Evolutionary conservation across 1,284 basidiomycete species (phyloP).

Genomic region (Phenoliferia sp.): DNA sequence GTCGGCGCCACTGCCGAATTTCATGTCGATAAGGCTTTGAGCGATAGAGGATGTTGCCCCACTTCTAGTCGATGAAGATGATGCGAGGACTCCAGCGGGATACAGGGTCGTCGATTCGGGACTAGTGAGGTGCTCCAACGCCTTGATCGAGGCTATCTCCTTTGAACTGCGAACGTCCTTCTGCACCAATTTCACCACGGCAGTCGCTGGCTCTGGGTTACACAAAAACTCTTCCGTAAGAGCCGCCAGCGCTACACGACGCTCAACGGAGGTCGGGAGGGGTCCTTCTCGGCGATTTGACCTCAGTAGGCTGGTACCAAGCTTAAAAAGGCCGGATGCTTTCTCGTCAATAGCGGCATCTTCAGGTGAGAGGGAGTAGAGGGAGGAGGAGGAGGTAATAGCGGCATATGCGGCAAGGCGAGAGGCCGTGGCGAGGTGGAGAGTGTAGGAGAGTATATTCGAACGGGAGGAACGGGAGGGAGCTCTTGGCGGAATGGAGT

Average conservation of each 20-base stretch:
- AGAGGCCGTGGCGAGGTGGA: conserved; percentile 29
- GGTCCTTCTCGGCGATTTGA: conserved; percentile 6
- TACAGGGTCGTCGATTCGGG: conserved; percentile 29
- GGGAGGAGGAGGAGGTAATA: not conserved
- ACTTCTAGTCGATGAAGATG: not conserved
- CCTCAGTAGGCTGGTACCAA: conserved; percentile 20
- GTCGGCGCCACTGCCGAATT: conserved; percentile 26
- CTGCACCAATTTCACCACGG: conserved; percentile 11
- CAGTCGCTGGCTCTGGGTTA: conserved; percentile 16
- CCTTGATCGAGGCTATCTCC: conserved; percentile 17
- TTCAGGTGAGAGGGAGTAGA: not conserved
- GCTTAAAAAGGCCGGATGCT: conserved; percentile 29
- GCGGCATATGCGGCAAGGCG: conserved; percentile 24
- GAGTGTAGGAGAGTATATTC: conserved; percentile 33
- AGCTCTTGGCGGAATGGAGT: conserved; percentile 31
- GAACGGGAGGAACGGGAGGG: conserved; percentile 31
- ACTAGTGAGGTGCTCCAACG: conserved; percentile 19
- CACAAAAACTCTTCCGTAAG: conserved; percentile 24
- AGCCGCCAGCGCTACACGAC: conserved; percentile 17
- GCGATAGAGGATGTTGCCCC: conserved; percentile 21
- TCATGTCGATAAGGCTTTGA: conserved; percentile 30
- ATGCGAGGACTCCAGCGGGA: not conserved
- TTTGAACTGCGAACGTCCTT: conserved; percentile 9
- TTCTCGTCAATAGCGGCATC: conserved; percentile 13
- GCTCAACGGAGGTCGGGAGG: conserved; percentile 24